Conservation (phyloP, 495 filamentous ascomycete genomes). For the Hyaloscypha variabilis region DNA sequence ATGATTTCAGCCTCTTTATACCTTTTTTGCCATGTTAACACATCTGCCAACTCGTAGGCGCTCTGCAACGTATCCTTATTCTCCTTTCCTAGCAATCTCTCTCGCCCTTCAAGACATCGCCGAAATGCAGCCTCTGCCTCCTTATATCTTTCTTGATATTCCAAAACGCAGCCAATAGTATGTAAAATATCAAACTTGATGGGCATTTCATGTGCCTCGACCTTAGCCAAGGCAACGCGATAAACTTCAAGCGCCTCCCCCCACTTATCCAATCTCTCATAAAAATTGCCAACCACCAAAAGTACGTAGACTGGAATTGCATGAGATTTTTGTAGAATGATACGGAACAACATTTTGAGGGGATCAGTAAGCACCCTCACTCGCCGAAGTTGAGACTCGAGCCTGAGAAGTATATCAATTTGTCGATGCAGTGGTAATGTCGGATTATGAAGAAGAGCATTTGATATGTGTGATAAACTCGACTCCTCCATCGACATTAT, state of each 20-base stretch:
- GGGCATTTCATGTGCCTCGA: neutral
- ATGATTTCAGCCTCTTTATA: too few relatives aligned
- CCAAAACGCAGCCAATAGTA: too few relatives aligned
- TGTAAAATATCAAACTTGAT: too few relatives aligned
- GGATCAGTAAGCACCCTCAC: constrained; percentile 8
- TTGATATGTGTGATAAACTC: neutral
- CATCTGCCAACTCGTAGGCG: too few relatives aligned
- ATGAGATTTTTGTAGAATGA: neutral
- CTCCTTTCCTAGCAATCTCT: too few relatives aligned
- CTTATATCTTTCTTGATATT: too few relatives aligned
- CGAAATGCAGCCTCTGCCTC: too few relatives aligned
- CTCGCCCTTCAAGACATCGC: too few relatives aligned
- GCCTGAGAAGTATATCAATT: constrained; percentile 2
- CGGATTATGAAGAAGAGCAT: neutral
- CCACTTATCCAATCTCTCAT: constrained; percentile 1
- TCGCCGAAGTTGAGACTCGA: neutral
- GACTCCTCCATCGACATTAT: too few relatives aligned
- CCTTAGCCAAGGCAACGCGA: neutral
- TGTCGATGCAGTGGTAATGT: constrained; percentile 1
- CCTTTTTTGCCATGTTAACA: too few relatives aligned
- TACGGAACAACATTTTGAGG: constrained; percentile 9
- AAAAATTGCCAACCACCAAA: constrained; percentile 7
- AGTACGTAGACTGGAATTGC: constrained; percentile 6
- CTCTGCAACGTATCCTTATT: too few relatives aligned
- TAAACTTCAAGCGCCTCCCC: constrained; percentile 11